Evolutionary conservation across 2,329 filamentous ascomycete species (phyloP), one percentile per base, ranked within the genome.

Genomic region (Botrytis fragariae): DNA sequence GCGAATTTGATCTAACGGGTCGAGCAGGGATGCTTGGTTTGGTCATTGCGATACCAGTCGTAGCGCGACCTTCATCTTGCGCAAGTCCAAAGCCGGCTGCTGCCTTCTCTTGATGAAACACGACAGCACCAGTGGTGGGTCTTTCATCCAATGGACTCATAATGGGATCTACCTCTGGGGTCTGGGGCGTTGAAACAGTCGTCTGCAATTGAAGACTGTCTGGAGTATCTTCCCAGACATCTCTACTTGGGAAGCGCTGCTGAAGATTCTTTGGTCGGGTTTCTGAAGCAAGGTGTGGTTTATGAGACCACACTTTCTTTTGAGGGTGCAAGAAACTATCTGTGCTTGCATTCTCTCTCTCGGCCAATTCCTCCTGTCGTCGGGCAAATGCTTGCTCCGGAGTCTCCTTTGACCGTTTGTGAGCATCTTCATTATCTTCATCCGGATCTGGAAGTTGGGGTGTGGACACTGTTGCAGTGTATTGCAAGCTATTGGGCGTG

Each of bases 191-290:
- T 60, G 82, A 86, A 68, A 97, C 90, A 0, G 92, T 95, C 0
- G 95, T 92, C 79, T 94, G 90, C 32, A 97, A 87, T 76, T 92
- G 87, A 73, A 93, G 88, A 79, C 93, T 95, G 78, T 97, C 94
- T 1, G 95, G 95, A 0, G 89, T 91, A 81, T 98, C 95, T 83
- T 98, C 95, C 95, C 95, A 98, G 60, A 98, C 90, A 82, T 98
- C 95, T 72, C 90, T 90, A 81, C 95, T 97, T 0, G 95, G 95
- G 81, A 98, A 98, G 20, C 94, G 90, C 69, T 91, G 90, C 73
- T 89, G 85, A 77, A 87, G 80, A 25, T 84, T 57, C 14, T 57
- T 85, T 8, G 91, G 88, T 35, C 91, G 85, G 20, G 83, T 81
- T 59, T 88, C 86, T 64, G 86, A 83, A 12, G 84, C 80, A 25